Evolutionary conservation across 768 basidiomycete species (phyloP), one percentile per base, ranked within the genome.

Genomic region (Mycena rosella): DNA sequence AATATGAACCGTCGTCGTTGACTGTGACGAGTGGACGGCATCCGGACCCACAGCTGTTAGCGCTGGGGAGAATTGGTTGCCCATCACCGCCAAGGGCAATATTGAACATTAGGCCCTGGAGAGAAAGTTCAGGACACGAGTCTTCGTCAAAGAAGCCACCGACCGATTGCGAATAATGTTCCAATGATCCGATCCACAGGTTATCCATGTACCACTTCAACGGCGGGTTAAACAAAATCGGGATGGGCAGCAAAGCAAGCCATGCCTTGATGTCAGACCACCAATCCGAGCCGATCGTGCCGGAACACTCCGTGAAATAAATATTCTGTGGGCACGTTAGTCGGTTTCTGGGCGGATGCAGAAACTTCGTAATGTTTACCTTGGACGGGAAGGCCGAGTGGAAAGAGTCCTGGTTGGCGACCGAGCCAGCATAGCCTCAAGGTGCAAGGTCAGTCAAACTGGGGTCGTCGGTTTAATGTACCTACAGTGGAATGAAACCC

Each of bases 221-320:
- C 38, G 15, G 3, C 9, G 14, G 10, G 15, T 8, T 10, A 29
- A 27, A 38, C 20, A 34, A 34, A 27, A 27, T 15, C 13, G 40
- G 6, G 3, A 44, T 20, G 10, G 22, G 59, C 18, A 14, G 22
- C 24, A 11, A 22, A 57, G n/a, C n/a, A n/a, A 59, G n/a, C 40
- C 72, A 44, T 78, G 88, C 91, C 84, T 93, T 93, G 77, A 93
- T 88, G 70, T 93, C 91, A 55, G 79, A 81, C 92, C 92, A 94
- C 59, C 53, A 61, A 14, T 67, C 66, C 0, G 60, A 67, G 0
- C 59, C 58, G 17, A 67, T 42, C 1, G 45, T 60, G 7, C 65
- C 58, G 24, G 51, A 44, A 15, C 60, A 67, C 26, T 60, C 65
- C 9, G 58, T 67, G 27, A 56, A 67, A 45, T 67, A 56, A 0